Evolutionary conservation across 495 filamentous ascomycete genomes (phyloP), one percentile per base, ranked within the genome.

Genomic region (Penicillium ochrochloron): DNA sequence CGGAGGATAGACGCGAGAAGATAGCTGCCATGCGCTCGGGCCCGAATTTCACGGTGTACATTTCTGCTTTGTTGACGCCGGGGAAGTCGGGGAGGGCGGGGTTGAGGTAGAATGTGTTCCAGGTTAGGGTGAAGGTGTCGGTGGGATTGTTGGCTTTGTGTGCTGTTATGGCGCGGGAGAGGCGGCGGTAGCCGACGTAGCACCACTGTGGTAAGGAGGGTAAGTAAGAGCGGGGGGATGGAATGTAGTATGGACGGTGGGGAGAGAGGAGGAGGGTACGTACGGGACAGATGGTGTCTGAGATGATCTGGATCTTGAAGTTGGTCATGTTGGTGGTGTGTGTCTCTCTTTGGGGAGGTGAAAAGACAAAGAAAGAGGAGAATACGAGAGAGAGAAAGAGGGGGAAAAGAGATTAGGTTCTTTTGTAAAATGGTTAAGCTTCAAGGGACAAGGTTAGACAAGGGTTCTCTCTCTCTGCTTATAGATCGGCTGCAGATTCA

Each of bases 31-130:
- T 69, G 15, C 88, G 84, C 25, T 84, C 85, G 0, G 78, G 73
- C n/a, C 88, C 88, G 77, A 91, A 91, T 42, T 83, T 86, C 23
- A 50, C 34, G 17, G 68, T 62, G 73, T 87, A 89, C 72, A 79
- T 82, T 33, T 77, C 74, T 5, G 61, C 66, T 67, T 92, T 92
- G 72, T 88, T 82, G 57, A 86, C 63, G 50, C 85, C 81, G 41
- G 79, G 75, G 59, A 67, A 78, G 5, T 79, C 80, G 3, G 90
- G 84, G 0, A 86, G 79, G 42, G 82, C 74, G 0, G 91, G 89
- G 71, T 92, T 89, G 25, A 97, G 85, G 70, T 94, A 93, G 82
- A 88, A 97, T 0, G 93, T 89, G 56, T 84, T 82, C 90, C 90
- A 96, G 59, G 79, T 83, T 1, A 90, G 83, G 19, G 76, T 81